Evolutionary conservation across 352 stramenopile genomes (phyloP), one percentile per base, ranked within the genome.

Genomic region (Globisporangium cystogenes): DNA sequence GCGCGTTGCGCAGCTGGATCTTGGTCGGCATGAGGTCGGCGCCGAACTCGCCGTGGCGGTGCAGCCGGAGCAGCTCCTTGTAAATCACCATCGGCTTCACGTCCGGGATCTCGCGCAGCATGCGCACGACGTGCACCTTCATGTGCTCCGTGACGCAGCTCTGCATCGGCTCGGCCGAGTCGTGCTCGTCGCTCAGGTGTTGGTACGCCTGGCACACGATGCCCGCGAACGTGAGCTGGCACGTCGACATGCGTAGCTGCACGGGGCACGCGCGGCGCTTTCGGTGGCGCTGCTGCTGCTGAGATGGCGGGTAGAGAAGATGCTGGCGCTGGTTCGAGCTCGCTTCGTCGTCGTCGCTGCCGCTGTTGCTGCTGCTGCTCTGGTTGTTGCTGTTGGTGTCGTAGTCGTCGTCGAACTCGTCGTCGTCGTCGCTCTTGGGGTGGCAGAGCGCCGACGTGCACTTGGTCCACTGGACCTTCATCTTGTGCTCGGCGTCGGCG

Each of bases 231-330:
- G 79, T 90, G 62, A 87, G 76, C 56, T 90, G 79, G 47, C 79
- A 90, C 47, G 79, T 90, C 16, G 79, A 90, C 79, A 90, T 90
- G 54, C 79, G 79, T 49, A 90, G 67, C 55, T 90, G 79, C 44
- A 88, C 79, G 29, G 76, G 79, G 29, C 79, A 90, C 39, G 48
- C 59, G 36, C 60, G 65, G n/a, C 62, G 65, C 44, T 79, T 72
- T 49, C 53, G 45, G 45, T 47, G 39, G 65, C 55, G 23, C 20
- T 31, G 8, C 29, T 42, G 46, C 18, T 31, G 27, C 27, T 31
- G 27, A 31, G 27, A 31, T 7, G 27, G 27, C 7, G 27, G 27
- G 27, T 31, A 31, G 27, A 31, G 27, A 31, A 31, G 27, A 31
- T 31, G 27, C 27, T 31, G 27, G 27, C 7, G 27, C 7, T 31